Percentiles rank a stretch among this genome's conserved stretches.
These are phyloP conservation scores for Gossypium arboreum DNA, from an alignment of 345 rosid species.

Conservation along the genomic window DNA sequence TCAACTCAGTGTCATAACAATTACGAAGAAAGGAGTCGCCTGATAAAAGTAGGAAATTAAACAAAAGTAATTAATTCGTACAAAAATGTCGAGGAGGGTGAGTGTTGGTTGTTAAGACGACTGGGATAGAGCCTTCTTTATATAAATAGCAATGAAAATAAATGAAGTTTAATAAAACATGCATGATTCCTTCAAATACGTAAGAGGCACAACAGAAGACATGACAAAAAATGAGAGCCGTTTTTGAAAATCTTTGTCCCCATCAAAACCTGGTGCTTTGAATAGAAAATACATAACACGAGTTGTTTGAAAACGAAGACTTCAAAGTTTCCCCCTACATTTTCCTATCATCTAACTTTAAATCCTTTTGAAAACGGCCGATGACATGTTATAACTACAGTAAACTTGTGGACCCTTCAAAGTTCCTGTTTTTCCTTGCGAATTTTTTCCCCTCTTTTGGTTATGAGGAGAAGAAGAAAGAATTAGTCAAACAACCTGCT, in stretches of 20 bases:
- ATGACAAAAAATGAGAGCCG: not conserved
- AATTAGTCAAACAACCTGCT: not conserved
- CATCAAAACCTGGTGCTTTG: not conserved
- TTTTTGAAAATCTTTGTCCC: not conserved
- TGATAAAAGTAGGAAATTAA: not conserved
- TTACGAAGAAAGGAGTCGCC: not conserved
- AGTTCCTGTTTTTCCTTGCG: too few relatives aligned
- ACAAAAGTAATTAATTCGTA: too few relatives aligned
- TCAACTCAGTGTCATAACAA: not conserved
- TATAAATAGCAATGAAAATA: not conserved
- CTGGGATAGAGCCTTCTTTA: not conserved
- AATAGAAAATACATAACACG: constrained; percentile 4
- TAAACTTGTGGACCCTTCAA: not conserved
- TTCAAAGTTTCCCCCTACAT: not conserved
- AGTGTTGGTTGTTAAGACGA: not conserved
- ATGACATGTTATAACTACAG: not conserved
- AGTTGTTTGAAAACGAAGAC: not conserved
- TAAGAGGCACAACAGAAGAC: not conserved
- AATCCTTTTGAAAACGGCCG: not conserved
- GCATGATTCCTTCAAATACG: not conserved
- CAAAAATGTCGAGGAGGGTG: not conserved
- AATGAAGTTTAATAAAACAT: not conserved
- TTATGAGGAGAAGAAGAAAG: not conserved
- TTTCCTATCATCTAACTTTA: not conserved
- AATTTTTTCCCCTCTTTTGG: too few relatives aligned